Evolutionary conservation across 2,329 filamentous ascomycete genomes (phyloP).

Genomic region (Talaromyces marneffei): DNA sequence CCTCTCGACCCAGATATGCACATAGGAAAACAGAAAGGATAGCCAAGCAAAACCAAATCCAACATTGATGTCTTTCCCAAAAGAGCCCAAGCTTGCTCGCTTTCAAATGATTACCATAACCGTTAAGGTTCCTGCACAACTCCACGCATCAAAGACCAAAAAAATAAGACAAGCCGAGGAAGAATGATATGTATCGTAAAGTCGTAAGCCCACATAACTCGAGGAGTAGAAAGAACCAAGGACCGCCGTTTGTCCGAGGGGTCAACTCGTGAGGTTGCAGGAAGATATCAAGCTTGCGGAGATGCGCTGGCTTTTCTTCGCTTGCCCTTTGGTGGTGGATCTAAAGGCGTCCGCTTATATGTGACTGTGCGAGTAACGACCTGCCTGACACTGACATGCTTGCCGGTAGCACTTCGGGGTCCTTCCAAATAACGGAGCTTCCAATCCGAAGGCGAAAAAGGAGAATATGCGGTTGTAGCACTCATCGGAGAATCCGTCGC

Average conservation of each 20-base stretch:
- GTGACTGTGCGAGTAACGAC: constrained; percentile 93
- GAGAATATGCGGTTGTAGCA: constrained; percentile 56
- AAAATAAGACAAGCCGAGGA: neutral
- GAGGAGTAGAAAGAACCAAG: neutral
- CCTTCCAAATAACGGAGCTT: constrained; percentile 59
- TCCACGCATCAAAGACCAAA: neutral
- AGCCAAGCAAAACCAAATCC: neutral
- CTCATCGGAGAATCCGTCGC: constrained; percentile 64
- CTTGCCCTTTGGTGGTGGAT: constrained; percentile 87
- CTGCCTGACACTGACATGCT: constrained; percentile 68
- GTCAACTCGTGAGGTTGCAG: neutral
- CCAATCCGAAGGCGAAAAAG: constrained; percentile 80
- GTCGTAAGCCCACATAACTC: neutral
- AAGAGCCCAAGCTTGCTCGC: neutral
- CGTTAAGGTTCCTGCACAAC: neutral
- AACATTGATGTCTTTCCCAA: neutral
- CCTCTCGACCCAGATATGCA: neutral
- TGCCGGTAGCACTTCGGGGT: constrained; percentile 57
- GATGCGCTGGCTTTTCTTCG: constrained; percentile 60
- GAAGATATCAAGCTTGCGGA: neutral
- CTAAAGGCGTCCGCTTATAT: constrained; percentile 70
- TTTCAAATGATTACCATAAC: neutral
- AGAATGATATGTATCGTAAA: neutral
- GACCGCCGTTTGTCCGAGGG: neutral
- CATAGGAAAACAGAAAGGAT: neutral